Evolutionary conservation across 306 rosid species (phyloP), one percentile per base, ranked within the genome.

Genomic region (Rosa chinensis): DNA sequence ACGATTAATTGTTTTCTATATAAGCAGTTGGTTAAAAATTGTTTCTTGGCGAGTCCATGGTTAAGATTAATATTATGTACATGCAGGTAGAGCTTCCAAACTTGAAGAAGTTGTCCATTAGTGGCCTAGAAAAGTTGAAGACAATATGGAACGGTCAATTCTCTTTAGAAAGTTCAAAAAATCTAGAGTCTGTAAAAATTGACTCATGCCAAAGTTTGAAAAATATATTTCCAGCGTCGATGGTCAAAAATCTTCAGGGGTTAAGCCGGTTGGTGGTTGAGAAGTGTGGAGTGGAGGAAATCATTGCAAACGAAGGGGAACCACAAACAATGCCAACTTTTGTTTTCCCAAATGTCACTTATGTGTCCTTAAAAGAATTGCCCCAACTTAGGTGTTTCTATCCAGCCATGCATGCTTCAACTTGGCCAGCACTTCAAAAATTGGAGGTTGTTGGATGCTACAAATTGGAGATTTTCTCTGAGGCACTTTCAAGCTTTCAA

Each of bases 201-300:
- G 32, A 28, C 32, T 28, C 32, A 28, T 28, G 32, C 74, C n/a
- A 63, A 35, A 62, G 64, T 37, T 73, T 81, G 49, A 52, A 50
- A 66, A 43, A 58, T 68, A 21, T 84, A 13, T 78, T 84, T 66
- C 80, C 79, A n/a, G 47, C 58, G 66, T 73, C 2, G 32, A 28
- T 28, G 32, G 32, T 2, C 32, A 28, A 28, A 28, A 28, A 28
- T 28, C 82, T 86, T 32, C 28, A 7, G 3, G 37, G 6, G 12
- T 80, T 80, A 1, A 78, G 80, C 75, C n/a, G 13, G 9, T 66
- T 86, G 47, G 32, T 12, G 2, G 76, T 86, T 49, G 44, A 13
- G 48, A 11, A 43, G 10, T 84, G 83, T 79, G 81, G 47, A 14
- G 78, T 78, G 40, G 58, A 16, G 48, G 78, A 81, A 61, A 61